Evolutionary conservation across 2,329 filamentous ascomycete genomes (phyloP), one percentile per base, ranked within the genome.

Genomic region (Colletotrichum gigasporum): DNA sequence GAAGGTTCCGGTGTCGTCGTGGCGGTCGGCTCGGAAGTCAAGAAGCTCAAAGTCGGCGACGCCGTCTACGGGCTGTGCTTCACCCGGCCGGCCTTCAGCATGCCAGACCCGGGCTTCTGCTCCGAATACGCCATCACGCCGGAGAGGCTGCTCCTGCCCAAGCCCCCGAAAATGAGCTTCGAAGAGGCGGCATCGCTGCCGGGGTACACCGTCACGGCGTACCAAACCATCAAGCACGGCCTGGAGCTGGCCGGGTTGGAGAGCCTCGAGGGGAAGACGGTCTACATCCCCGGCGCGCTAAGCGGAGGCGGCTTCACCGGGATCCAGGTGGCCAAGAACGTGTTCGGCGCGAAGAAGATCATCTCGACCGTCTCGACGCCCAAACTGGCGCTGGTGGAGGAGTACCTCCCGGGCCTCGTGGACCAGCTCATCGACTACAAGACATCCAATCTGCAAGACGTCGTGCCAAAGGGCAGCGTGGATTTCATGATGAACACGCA

Each of bases 361-460:
- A 81, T 87, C 45, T 78, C 83, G 0, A 85, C 84, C 0, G 82
- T 83, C 0, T 87, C 84, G 4, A 85, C 84, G 20, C 64, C 77
- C 9, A 87, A 87, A 71, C 61, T 87, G 30, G 65, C 73, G 0
- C 74, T 81, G 20, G 80, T 85, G 0, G 76, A 79, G 41, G 67
- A 78, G 59, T 68, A 75, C 32, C 71, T 83, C 0, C 76, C 79
- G 0, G 81, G 79, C 0, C 72, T 82, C 5, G 79, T 85, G 2
- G 83, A 85, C 70, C 76, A 83, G 65, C 71, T 86, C 24, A 74
- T 86, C 63, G 84, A 87, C 69, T 87, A 87, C 71, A 80, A 75
- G 57, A 79, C 72, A 42, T 70, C 77, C 30, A 72, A 79, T 5
- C 71, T 84, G 3, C 68, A 71, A 30, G 63, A 76, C 5, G 71